Percentiles rank a stretch among this genome's conserved stretches.
Conservation (phyloP, 2,329 filamentous ascomycete species). For the Pseudogymnoascus sp. region DNA sequence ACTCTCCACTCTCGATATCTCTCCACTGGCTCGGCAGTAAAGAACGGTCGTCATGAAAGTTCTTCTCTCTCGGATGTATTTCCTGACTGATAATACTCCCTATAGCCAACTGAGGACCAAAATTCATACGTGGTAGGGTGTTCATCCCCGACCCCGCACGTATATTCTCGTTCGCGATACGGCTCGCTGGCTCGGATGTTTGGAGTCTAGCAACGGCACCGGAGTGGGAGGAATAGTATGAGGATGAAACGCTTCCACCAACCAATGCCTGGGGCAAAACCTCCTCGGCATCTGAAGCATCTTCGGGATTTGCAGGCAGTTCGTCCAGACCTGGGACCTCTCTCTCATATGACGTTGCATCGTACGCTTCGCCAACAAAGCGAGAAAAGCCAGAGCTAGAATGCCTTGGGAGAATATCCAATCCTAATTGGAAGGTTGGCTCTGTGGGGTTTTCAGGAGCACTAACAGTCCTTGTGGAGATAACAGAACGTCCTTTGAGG, state of each 20-base stretch:
- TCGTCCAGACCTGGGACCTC: conserved; percentile 2
- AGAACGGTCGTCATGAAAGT: conserved; percentile 22
- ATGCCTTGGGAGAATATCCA: conserved; percentile 2
- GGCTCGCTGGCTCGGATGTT: neutral
- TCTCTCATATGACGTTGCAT: conserved; percentile 9
- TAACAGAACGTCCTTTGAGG: neutral
- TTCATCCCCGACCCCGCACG: neutral
- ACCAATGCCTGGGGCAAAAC: neutral
- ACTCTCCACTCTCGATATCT: conserved; percentile 2
- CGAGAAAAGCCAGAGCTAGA: neutral
- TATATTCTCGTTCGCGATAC: neutral
- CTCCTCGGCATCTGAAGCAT: neutral
- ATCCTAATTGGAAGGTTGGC: neutral
- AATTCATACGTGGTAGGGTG: neutral
- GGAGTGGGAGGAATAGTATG: neutral
- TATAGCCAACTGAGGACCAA: neutral
- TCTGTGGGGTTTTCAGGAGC: neutral
- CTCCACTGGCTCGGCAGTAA: conserved; percentile 22
- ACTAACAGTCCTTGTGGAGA: neutral
- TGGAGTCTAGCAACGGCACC: neutral
- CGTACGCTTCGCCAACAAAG: neutral
- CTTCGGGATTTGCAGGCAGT: neutral
- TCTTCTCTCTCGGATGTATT: conserved; percentile 12
- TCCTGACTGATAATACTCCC: conserved; percentile 3
- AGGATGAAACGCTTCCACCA: neutral